Percentiles rank a stretch among this genome's conserved stretches.
phyloP scores from a whole-genome alignment of 1,139 yeast genomes.

The Kluyveromyces marxianus region DNA sequence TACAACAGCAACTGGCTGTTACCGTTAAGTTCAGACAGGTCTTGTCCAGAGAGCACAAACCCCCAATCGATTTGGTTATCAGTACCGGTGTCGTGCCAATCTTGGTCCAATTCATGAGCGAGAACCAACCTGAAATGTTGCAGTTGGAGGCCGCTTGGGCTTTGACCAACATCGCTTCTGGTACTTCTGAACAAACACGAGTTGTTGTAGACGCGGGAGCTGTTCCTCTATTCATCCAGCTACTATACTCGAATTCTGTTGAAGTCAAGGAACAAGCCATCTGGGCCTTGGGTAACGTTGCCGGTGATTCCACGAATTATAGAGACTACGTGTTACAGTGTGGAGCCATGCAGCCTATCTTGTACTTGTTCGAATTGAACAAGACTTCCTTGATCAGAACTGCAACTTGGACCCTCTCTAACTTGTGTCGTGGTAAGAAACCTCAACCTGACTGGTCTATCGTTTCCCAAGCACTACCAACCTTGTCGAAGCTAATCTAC shows the following conservation, averaged over 20 bases:
- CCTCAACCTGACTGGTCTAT: conserved; percentile 95
- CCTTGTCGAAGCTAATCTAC: conserved; percentile 82
- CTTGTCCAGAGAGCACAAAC: conserved; percentile 88
- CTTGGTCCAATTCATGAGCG: conserved; percentile 77
- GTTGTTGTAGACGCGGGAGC: conserved; percentile 91
- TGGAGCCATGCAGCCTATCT: conserved; percentile 85
- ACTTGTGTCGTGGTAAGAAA: conserved; percentile 90
- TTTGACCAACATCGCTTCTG: conserved; percentile 95
- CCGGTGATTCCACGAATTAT: conserved; percentile 88
- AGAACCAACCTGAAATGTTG: conserved; percentile 72
- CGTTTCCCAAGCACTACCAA: conserved; percentile 83
- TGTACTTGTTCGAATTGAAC: conserved; percentile 68
- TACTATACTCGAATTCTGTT: conserved; percentile 69
- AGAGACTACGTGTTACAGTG: conserved; percentile 82
- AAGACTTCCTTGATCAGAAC: conserved; percentile 87
- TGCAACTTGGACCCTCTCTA: conserved; percentile 96
- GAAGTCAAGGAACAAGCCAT: conserved; percentile 98
- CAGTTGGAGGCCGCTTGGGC: conserved; percentile 99
- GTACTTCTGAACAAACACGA: conserved; percentile 80
- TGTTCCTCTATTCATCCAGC: conserved; percentile 80
- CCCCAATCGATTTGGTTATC: conserved; percentile 94
- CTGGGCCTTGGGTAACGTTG: conserved; percentile 98
- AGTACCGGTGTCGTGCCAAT: conserved; percentile 89
- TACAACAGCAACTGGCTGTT: conserved; percentile 79
- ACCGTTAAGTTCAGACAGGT: conserved; percentile 91